Base-by-base conservation (phyloP, 192 early-diverging fungal genomes). In the Lobosporangium transversale region DNA sequence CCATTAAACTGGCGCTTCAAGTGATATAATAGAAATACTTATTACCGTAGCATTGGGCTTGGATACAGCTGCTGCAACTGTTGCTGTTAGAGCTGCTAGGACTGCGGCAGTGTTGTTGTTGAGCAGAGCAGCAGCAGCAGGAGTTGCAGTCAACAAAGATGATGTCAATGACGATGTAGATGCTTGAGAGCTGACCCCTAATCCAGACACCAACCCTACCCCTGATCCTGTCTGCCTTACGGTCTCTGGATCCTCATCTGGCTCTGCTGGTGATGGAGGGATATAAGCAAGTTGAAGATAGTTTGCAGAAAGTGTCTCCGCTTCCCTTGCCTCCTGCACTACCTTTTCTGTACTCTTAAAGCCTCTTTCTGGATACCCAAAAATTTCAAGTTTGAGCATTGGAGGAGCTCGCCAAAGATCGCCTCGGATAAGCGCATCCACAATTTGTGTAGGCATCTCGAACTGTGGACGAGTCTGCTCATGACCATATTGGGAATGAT, bases 201-300 rank as follows among this genome's bases (percentile, higher is more conserved):
- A n/a, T n/a, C n/a, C n/a, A n/a, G n/a, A n/a, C n/a, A n/a, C n/a
- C n/a, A n/a, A n/a, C n/a, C n/a, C n/a, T n/a, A n/a, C n/a, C n/a
- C n/a, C n/a, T n/a, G n/a, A n/a, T n/a, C n/a, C n/a, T n/a, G n/a
- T n/a, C n/a, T n/a, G n/a, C n/a, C n/a, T n/a, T n/a, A n/a, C n/a
- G n/a, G n/a, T n/a, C n/a, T 37, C 37, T 6, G 48, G 61, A 2
- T 71, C 69, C 1, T 29, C 47, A 51, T 71, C 61, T 0, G 69
- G 69, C n/a, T 71, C 69, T 17, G 69, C 69, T 32, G 69, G 69
- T 8, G 69, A 71, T 9, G 61, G 18, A 0, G 69, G 69, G 20
- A 71, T 71, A 20, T 71, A 71, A 0, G 59, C 54, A 6, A 44
- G 8, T 18, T 63, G 54, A 4, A 62, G 8, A 63, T 71, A 71